A percentile compares a stretch with the other conserved stretches of the same genome.
phyloP scores from a whole-genome alignment of 169 alveolate species.

The Eimeria tenella region DNA sequence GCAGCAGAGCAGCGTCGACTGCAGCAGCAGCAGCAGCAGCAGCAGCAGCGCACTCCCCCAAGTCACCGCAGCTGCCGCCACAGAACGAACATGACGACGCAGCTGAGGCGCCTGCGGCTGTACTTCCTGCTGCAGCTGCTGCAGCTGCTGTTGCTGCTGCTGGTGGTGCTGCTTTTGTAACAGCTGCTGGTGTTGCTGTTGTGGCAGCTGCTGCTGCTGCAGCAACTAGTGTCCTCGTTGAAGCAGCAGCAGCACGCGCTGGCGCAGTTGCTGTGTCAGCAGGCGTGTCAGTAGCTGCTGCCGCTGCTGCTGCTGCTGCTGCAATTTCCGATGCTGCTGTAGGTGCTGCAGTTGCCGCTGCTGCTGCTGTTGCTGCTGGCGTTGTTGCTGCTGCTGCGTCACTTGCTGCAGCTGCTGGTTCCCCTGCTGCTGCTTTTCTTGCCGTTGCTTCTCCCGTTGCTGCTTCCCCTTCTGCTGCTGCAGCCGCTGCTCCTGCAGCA shows the following conservation, averaged over 20 bases:
- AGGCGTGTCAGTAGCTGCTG: neutral
- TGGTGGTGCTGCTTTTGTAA: neutral
- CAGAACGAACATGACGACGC: neutral
- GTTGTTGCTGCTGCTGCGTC: too few relatives aligned
- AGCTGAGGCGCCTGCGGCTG: neutral
- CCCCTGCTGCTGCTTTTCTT: neutral
- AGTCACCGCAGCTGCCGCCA: neutral
- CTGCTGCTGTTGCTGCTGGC: neutral
- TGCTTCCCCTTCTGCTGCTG: too few relatives aligned
- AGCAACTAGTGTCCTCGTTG: neutral
- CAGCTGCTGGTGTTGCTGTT: neutral
- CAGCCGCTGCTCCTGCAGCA: neutral
- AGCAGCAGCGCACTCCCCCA: slow-evolving; percentile 3
- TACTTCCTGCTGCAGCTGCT: neutral
- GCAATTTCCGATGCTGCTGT: neutral
- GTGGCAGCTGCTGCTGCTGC: neutral
- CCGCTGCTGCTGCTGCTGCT: neutral
- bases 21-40: slow-evolving; percentile 13
- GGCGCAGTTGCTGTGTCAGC: neutral
- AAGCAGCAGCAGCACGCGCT: neutral
- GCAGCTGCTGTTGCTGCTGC: neutral
- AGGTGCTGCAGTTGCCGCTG: neutral
- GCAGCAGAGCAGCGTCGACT: slow-evolving; percentile 37
- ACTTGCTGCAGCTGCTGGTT: too few relatives aligned
- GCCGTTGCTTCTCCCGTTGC: neutral